Evolutionary conservation across 257 asterid genomes (phyloP), one percentile per base, ranked within the genome.

Genomic region (Forsythia viridissima): DNA sequence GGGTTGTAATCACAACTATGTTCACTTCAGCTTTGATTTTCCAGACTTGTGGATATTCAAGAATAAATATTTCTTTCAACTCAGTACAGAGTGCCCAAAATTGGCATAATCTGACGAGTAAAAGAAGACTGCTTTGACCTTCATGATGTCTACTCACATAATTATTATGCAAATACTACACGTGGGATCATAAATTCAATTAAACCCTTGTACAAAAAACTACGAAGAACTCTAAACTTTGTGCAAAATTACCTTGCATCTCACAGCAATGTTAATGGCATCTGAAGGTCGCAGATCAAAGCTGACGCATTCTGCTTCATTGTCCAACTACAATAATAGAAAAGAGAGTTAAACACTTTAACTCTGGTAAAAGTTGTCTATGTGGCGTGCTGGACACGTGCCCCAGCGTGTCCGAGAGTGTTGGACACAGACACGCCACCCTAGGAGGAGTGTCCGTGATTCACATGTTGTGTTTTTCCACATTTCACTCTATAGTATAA

Each of bases 261-360:
- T 93, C 75, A 95, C 98, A 8, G 97, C 99, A 77, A 95, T 95
- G 85, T 95, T 96, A 76, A 96, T 96, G 78, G 99, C 99, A 88
- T 96, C 99, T 0, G 97, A 96, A 51, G 99, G 99, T 21, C 98
- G 96, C 73, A 95, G 93, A 85, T 95, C 99, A 71, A 95, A 90
- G 87, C 92, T 85, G 72, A 95, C 59, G 80, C 80, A 79, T 80
- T 91, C 97, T 16, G 83, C 89, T 86, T 91, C 97, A 70, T 95
- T 84, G 69, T 84, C 99, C 80, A 83, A 72, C 96, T 95, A 88
- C 81, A 78, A 86, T 52, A 73, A 77, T 4, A 63, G 39, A 63
- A 63, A 63, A 24, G 70, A 24, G 16, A 30, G 37, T 63, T 9
- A 46, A 63, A 63, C 70, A 21, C 15, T 39, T 24, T 63, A 20